These are phyloP conservation scores for Sarocladium strictum DNA, from an alignment of 2,329 filamentous ascomycete genomes.

Conservation along the genomic window DNA sequence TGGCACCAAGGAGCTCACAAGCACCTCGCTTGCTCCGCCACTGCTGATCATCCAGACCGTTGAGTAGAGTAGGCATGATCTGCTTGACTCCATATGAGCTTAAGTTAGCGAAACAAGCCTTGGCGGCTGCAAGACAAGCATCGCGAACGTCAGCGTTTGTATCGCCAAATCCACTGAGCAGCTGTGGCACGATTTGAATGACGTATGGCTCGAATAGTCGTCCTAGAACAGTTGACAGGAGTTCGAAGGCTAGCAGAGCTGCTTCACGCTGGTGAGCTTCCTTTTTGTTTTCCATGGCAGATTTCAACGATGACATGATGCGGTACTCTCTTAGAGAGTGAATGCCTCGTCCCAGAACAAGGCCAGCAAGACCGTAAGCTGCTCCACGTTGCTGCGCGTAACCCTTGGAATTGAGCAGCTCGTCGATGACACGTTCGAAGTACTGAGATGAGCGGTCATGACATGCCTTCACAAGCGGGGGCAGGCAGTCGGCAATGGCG, in stretches of 20 bases:
- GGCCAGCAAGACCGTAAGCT: slow-evolving; percentile 87
- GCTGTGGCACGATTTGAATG: slow-evolving; percentile 87
- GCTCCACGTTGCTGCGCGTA: slow-evolving; percentile 91
- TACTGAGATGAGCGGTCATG: slow-evolving; percentile 74
- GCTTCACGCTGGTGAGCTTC: slow-evolving; percentile 84
- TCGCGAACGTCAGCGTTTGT: slow-evolving; percentile 83
- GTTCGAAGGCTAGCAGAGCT: slow-evolving; percentile 82
- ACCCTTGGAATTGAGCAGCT: slow-evolving; percentile 79
- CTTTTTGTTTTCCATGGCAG: slow-evolving; percentile 91
- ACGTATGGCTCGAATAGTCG: slow-evolving; percentile 93
- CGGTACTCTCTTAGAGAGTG: slow-evolving; percentile 76
- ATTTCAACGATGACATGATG: slow-evolving; percentile 73
- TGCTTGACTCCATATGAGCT: slow-evolving; percentile 96
- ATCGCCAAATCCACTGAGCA: slow-evolving; percentile 86
- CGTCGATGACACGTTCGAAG: slow-evolving; percentile 72
- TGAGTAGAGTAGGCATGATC: slow-evolving; percentile 83
- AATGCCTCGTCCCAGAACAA: slow-evolving; percentile 84
- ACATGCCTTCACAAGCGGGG: slow-evolving; percentile 80
- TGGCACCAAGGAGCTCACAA: slow-evolving; percentile 91
- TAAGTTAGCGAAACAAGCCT: slow-evolving; percentile 86
- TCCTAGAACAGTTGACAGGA: slow-evolving; percentile 79
- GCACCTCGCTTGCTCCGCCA: slow-evolving; percentile 99
- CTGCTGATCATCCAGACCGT: slow-evolving; percentile 89
- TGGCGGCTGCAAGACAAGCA: slow-evolving; percentile 85
- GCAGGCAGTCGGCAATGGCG: slow-evolving; percentile 88